Percentiles rank a stretch among this genome's conserved stretches.
These are phyloP conservation scores for Hamigera avellanea DNA, from an alignment of 495 filamentous ascomycete species.

Conservation along the genomic window DNA sequence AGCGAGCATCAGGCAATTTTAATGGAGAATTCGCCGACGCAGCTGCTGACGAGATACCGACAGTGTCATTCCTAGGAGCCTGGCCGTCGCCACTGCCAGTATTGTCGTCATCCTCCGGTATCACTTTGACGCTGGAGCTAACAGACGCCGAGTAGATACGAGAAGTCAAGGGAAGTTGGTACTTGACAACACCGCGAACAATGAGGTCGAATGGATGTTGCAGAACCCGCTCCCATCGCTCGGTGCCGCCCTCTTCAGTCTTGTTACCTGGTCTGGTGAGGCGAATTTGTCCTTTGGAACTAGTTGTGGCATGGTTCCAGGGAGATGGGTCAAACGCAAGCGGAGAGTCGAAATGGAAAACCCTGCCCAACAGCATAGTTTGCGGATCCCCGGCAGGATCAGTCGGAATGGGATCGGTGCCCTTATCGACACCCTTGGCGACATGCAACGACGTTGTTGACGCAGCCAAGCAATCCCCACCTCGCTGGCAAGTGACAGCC, in stretches of 20 bases:
- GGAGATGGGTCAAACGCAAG: slow-evolving; percentile 82
- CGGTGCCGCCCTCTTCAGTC: slow-evolving; percentile 73
- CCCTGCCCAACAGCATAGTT: slow-evolving; percentile 81
- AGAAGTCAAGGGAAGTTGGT: slow-evolving; percentile 73
- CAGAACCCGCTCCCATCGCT: slow-evolving; percentile 85
- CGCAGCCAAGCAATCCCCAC: background rate
- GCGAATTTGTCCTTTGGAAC: slow-evolving; percentile 71
- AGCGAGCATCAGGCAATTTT: background rate
- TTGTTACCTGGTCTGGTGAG: slow-evolving; percentile 76
- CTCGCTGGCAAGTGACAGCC: slow-evolving; percentile 4
- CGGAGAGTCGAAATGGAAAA: slow-evolving; percentile 76
- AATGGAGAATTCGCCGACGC: too few species aligned
- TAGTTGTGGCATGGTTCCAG: slow-evolving; percentile 51
- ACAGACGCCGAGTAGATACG: slow-evolving; percentile 45
- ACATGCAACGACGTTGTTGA: slow-evolving; percentile 5
- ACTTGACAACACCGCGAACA: slow-evolving; percentile 78
- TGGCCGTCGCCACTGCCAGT: slow-evolving; percentile 3
- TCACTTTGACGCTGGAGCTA: slow-evolving; percentile 37
- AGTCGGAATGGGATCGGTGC: slow-evolving; percentile 56
- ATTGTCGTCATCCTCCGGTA: slow-evolving; percentile 31
- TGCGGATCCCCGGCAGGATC: slow-evolving; percentile 56
- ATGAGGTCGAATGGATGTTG: slow-evolving; percentile 87
- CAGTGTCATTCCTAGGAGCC: slow-evolving; percentile 16
- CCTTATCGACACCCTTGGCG: slow-evolving; percentile 45
- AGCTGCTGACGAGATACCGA: slow-evolving; percentile 7